A percentile compares a stretch with the other conserved stretches of the same genome.
Evolutionary conservation across 331 rosid genomes (phyloP).

Genomic region (Dryas integrifolia): DNA sequence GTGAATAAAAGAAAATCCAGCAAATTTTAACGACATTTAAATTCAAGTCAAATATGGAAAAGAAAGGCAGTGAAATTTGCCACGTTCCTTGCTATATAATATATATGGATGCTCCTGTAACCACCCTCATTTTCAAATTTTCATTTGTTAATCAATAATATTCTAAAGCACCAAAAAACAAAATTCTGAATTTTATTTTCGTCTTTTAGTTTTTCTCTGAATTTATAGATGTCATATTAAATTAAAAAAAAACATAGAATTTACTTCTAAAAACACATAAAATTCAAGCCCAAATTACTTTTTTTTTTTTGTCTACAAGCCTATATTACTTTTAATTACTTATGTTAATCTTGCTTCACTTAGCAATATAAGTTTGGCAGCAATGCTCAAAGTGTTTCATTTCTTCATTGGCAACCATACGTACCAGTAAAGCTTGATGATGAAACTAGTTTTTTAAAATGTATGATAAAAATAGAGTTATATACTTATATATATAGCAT

Average conservation of each 20-base stretch:
- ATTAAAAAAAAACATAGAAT: background rate
- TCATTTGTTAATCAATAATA: background rate
- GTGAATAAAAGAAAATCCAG: background rate
- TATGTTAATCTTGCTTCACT: background rate
- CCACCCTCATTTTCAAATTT: background rate
- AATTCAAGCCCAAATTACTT: too few species aligned
- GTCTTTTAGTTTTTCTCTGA: background rate
- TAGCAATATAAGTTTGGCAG: background rate
- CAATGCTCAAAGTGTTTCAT: background rate
- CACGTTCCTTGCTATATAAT: background rate
- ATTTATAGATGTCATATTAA: background rate
- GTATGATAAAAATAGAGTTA: too few species aligned
- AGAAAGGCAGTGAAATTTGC: background rate
- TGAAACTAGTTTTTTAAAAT: too few species aligned
- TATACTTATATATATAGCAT: background rate
- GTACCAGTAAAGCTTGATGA: too few species aligned
- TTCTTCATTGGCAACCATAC: too few species aligned
- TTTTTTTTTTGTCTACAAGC: too few species aligned
- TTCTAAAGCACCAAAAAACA: background rate
- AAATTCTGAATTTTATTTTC: background rate
- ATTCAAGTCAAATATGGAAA: background rate
- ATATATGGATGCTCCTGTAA: background rate
- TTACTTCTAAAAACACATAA: too few species aligned
- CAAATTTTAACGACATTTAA: background rate
- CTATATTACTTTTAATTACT: background rate